Evolutionary conservation across 2,329 filamentous ascomycete species (phyloP).

Genomic region (Fusarium concolor): DNA sequence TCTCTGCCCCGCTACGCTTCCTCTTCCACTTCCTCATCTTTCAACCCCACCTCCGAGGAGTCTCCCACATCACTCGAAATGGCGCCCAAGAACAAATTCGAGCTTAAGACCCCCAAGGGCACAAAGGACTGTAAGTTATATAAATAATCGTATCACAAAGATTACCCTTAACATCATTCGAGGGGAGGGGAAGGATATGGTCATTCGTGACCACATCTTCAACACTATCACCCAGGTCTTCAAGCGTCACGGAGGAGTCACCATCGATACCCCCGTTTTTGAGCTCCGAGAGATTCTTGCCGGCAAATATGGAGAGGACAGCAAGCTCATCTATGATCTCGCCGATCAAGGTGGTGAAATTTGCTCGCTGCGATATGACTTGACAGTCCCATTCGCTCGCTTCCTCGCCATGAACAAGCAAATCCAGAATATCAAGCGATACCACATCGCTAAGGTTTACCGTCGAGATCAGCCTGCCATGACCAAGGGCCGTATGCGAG

Average conservation of each 20-base stretch:
- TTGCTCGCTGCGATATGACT: slow-evolving; percentile 81
- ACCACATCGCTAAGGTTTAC: slow-evolving; percentile 91
- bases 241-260: slow-evolving; percentile 83
- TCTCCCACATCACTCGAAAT: slow-evolving; percentile 41
- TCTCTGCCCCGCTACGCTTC: slow-evolving; percentile 42
- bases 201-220: slow-evolving; percentile 85
- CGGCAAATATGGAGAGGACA: slow-evolving; percentile 93
- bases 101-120: slow-evolving; percentile 88
- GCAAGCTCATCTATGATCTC: slow-evolving; percentile 90
- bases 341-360: slow-evolving; percentile 86
- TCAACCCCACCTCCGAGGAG: slow-evolving; percentile 28
- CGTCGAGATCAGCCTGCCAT: slow-evolving; percentile 68
- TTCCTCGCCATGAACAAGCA: slow-evolving; percentile 92
- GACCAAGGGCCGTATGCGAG: slow-evolving; percentile 91
- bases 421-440: slow-evolving; percentile 88
- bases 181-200: slow-evolving; percentile 79
- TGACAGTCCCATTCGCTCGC: slow-evolving; percentile 90
- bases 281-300: slow-evolving; percentile 87
- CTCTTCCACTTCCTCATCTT: slow-evolving; percentile 23
- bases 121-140: slow-evolving; percentile 78
- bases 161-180: slow-evolving; percentile 23
- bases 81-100: slow-evolving; percentile 49
- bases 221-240: slow-evolving; percentile 80
- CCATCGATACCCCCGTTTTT: slow-evolving; percentile 86
- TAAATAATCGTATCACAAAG: not conserved